Evolutionary conservation across 192 early-diverging fungal species (phyloP).

Genomic region (Coemansia sp.): DNA sequence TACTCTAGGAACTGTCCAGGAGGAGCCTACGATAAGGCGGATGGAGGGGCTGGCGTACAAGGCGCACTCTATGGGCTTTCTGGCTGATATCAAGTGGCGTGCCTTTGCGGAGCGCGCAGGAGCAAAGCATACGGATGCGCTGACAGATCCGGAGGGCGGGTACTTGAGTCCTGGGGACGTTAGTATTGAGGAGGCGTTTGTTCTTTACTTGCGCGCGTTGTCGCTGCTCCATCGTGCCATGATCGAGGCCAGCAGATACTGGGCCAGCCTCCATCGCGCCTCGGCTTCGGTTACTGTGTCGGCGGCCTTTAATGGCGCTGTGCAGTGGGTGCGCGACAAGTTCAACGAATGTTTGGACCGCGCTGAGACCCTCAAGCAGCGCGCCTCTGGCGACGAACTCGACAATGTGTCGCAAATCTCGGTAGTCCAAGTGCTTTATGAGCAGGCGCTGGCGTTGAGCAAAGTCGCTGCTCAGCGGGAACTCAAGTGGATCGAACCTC

Average conservation of each 20-base stretch:
- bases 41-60: constrained; percentile 74
- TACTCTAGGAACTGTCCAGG: constrained; percentile 34
- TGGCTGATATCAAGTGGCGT: constrained; percentile 58
- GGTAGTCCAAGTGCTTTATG: constrained; percentile 74
- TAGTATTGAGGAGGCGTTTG: constrained; percentile 67
- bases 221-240: constrained; percentile 62
- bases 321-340: constrained; percentile 87
- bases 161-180: constrained; percentile 37
- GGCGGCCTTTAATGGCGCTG: constrained; percentile 60
- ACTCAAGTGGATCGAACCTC: constrained; percentile 62
- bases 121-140: constrained; percentile 21
- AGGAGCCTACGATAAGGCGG: constrained; percentile 60
- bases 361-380: constrained; percentile 68
- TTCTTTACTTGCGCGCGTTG: constrained; percentile 68
- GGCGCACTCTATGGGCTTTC: constrained; percentile 69
- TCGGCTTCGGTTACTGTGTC: constrained; percentile 32
- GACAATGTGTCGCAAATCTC: constrained; percentile 52
- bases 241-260: constrained; percentile 59
- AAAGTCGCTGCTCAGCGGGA: constrained; percentile 64
- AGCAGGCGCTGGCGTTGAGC: constrained; percentile 68
- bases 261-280: constrained; percentile 29
- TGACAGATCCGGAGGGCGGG: constrained; percentile 33
- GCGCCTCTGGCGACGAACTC: constrained; percentile 58
- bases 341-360: constrained; percentile 91
- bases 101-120: constrained; percentile 24